Evolutionary conservation across 2,329 filamentous ascomycete genomes (phyloP).

Genomic region (Rhinocladiella mackenziei): DNA sequence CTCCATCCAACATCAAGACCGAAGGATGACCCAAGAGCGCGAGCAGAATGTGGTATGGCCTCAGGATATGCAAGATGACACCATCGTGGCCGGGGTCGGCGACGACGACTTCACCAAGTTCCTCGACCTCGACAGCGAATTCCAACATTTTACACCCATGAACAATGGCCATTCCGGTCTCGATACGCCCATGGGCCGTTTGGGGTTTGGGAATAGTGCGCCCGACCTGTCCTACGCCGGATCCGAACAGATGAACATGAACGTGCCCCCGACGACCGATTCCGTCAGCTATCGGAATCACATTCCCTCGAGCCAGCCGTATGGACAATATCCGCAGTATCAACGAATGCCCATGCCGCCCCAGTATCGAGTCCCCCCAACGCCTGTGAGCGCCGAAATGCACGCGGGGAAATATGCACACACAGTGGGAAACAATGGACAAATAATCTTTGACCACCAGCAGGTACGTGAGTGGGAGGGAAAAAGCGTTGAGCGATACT

Average conservation of each 20-base stretch:
- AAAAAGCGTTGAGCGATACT: conserved; percentile 4
- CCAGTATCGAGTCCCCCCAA: conserved; percentile 39
- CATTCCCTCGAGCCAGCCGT: conserved; percentile 30
- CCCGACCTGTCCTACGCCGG: conserved; percentile 15
- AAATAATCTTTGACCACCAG: conserved; percentile 45
- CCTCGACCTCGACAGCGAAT: conserved; percentile 47
- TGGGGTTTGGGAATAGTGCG: conserved; percentile 34
- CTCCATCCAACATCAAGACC: background rate
- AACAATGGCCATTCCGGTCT: conserved; percentile 38
- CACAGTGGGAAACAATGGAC: conserved; percentile 38
- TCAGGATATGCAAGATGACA: conserved; percentile 38
- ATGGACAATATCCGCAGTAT: conserved; percentile 30
- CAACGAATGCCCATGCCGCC: conserved; percentile 30
- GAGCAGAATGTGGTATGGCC: conserved; percentile 35
- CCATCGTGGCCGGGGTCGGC: conserved; percentile 37
- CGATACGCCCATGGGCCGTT: conserved; percentile 38
- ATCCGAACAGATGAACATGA: conserved; percentile 26
- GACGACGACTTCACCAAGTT: conserved; percentile 50
- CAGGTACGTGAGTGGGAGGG: conserved; percentile 29
- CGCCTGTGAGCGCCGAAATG: conserved; percentile 48
- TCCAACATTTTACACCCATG: conserved; percentile 40
- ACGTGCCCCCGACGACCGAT: conserved; percentile 26
- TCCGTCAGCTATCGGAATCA: conserved; percentile 16
- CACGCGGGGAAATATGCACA: conserved; percentile 42
- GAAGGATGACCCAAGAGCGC: conserved; percentile 28